Base-by-base conservation (phyloP, 768 basidiomycete species). In the Erythrobasidium yunnanense region DNA sequence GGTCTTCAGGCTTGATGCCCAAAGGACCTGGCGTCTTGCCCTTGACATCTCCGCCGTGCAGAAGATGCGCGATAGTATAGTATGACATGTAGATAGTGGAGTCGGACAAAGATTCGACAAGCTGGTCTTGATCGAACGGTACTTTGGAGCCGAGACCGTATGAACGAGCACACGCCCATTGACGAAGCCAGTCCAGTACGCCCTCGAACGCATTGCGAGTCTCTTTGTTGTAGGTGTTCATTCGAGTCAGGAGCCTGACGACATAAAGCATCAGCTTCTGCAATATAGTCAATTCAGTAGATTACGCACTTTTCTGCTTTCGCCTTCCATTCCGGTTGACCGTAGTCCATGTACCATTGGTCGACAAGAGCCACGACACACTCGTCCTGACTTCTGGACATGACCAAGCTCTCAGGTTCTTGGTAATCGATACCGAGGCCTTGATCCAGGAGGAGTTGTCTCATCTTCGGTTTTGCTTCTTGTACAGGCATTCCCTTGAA, bases 301-400 rank as follows among this genome's bases (percentile, higher is more conserved):
- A 11, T 32, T 35, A 81, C 84, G 56, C 73, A 89, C 90, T 81
- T 84, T 76, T 90, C 87, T 4, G 89, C 84, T 73, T 88, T 82
- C 17, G 81, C 82, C 76, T 85, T 87, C 95, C 95, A 99, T n/a
- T 76, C 74, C 0, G 83, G 76, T 79, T 96, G 90, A 71, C 93
- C 95, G 72, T 96, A 99, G 77, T 97, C 90, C 76, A 97, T 78
- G 77, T 97, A 99, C 92, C 93, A 99, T 77, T 99, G 95, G 75
- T 99, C 95, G 84, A 91, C 92, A 70, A 99, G 78, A 2, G 93
- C 92, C 66, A 99, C 90, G 20, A 96, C 88, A 78, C 95, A 99
- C 77, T 96, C 93, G 73, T 99, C 95, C n/a, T 83, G 84, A 76
- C 87, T 90, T 47, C 93, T 81, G 49, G 86, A 88, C 72, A 91